Evolutionary conservation across 257 asterid genomes (phyloP).

Genomic region (Petrea volubilis): DNA sequence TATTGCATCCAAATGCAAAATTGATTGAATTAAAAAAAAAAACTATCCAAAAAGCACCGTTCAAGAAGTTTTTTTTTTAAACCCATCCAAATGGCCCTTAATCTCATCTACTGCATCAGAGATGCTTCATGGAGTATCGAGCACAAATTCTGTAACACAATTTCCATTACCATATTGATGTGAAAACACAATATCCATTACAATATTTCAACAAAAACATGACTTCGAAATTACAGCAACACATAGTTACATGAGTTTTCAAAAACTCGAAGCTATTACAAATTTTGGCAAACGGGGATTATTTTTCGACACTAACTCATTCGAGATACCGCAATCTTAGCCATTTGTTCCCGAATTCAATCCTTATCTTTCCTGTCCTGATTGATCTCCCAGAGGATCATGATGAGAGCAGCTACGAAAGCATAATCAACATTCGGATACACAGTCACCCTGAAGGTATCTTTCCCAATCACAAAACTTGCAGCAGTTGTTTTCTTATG

Average conservation of each 20-base stretch:
- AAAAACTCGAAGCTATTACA: background rate
- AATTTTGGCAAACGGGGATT: background rate
- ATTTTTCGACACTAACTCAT: too few relatives aligned
- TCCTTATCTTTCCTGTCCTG: slow-evolving; percentile 44
- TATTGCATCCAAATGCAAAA: too few relatives aligned
- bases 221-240: background rate
- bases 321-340: too few relatives aligned
- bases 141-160: too few relatives aligned
- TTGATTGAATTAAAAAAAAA: too few relatives aligned
- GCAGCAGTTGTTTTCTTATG: slow-evolving; percentile 58
- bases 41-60: too few relatives aligned
- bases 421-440: slow-evolving; percentile 83
- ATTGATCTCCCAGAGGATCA: slow-evolving; percentile 76
- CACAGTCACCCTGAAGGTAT: slow-evolving; percentile 66
- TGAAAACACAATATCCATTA: too few relatives aligned
- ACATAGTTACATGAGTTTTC: background rate
- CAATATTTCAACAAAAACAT: background rate
- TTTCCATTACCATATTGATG: too few relatives aligned
- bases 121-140: too few relatives aligned
- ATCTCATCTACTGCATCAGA: too few relatives aligned
- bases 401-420: slow-evolving; percentile 69
- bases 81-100: too few relatives aligned
- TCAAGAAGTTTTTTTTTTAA: too few relatives aligned
- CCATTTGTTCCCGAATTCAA: background rate
- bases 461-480: slow-evolving; percentile 68